Evolutionary conservation across 164 flowering plant species (phyloP).

Genomic region (Kalanchoe fedtschenkoi): DNA sequence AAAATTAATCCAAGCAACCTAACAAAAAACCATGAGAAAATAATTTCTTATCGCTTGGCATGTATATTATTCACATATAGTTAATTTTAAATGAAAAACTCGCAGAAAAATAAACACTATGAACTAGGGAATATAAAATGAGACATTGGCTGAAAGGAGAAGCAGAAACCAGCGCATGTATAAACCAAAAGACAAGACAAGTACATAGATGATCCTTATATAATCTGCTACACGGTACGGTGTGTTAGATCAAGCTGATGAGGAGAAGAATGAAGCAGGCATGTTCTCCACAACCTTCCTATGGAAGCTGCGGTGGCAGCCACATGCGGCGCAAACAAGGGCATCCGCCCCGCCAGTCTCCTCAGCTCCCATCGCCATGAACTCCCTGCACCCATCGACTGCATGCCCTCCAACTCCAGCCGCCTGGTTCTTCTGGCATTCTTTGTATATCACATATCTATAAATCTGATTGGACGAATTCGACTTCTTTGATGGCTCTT

Average conservation of each 20-base stretch:
- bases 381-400: conserved; percentile 81
- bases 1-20: too few species aligned
- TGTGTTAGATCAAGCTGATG: conserved; percentile 11
- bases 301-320: conserved; percentile 82
- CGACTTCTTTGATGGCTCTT: conserved; percentile 20
- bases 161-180: too few species aligned
- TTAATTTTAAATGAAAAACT: too few species aligned
- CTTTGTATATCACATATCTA: conserved; percentile 46
- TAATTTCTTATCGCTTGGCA: too few species aligned
- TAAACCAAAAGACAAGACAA: too few species aligned
- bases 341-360: conserved; percentile 35
- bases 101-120: too few species aligned
- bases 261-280: conserved; percentile 28
- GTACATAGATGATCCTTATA: too few species aligned
- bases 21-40: too few species aligned
- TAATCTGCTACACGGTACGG: neutral
- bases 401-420: conserved; percentile 70
- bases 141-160: too few species aligned
- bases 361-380: conserved; percentile 65
- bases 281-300: conserved; percentile 41
- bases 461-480: conserved; percentile 21
- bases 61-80: too few species aligned
- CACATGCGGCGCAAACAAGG: conserved; percentile 69
- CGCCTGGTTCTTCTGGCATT: conserved; percentile 85
- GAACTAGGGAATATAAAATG: too few species aligned